A percentile compares a stretch with the other conserved stretches of the same genome.
Conservation (phyloP, 495 filamentous ascomycete species). For the Penicillium tannophilum region DNA sequence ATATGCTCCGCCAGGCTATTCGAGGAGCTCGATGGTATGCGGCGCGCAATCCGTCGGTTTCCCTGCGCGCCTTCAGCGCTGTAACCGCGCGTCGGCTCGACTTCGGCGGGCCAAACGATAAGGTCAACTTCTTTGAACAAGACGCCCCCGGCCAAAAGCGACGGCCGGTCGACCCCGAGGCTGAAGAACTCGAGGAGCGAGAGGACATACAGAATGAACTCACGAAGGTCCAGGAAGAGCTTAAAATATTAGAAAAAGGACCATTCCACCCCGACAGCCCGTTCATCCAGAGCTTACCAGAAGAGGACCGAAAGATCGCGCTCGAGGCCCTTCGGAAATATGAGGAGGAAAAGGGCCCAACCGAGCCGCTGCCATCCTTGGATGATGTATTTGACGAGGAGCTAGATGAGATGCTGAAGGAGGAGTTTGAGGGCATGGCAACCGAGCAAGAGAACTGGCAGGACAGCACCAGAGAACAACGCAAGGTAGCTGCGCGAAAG, state of each 20-base stretch:
- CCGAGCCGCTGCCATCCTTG: conserved; percentile 29
- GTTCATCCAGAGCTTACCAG: conserved; percentile 44
- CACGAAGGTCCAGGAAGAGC: conserved; percentile 56
- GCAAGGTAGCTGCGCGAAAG: conserved; percentile 21
- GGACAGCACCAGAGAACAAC: conserved; percentile 22
- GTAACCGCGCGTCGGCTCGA: conserved; percentile 37
- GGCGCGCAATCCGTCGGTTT: conserved; percentile 35
- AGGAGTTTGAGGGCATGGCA: conserved; percentile 46
- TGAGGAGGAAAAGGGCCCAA: conserved; percentile 33
- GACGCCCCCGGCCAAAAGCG: conserved; percentile 36
- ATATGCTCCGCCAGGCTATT: conserved; percentile 53
- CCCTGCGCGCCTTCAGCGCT: conserved; percentile 37
- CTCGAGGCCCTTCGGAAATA: conserved; percentile 47
- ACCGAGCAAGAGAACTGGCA: conserved; percentile 44
- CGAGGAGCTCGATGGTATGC: conserved; percentile 51
- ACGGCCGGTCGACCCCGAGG: conserved; percentile 51
- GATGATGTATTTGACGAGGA: conserved; percentile 49
- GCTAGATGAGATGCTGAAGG: conserved; percentile 42
- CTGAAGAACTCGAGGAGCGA: conserved; percentile 50
- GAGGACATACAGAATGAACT: conserved; percentile 48
- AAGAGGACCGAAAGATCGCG: conserved; percentile 43
- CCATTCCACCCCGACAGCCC: conserved; percentile 45
- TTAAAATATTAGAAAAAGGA: conserved; percentile 48
- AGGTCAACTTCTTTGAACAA: conserved; percentile 49
- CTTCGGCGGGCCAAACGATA: conserved; percentile 46